Conservation (phyloP, 1,284 basidiomycete genomes). For the Coniophora puteana region DNA sequence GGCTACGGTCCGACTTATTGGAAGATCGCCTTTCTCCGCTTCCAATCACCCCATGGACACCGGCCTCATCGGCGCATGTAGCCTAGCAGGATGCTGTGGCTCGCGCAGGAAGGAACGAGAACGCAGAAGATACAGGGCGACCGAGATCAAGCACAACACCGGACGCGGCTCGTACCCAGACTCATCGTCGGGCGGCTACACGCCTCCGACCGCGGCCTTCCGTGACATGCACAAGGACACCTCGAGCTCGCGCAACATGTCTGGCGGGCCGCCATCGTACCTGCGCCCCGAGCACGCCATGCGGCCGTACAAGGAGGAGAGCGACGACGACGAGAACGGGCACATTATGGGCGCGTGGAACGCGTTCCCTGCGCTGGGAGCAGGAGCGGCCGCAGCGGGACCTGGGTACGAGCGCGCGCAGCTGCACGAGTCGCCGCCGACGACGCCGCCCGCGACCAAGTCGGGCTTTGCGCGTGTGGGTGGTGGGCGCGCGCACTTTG, state of each 20-base stretch:
- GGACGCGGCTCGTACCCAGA: no score
- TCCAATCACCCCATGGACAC: constrained; percentile 77
- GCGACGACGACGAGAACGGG: constrained; percentile 74
- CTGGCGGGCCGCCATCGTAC: constrained; percentile 69
- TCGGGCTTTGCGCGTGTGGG: constrained; percentile 77
- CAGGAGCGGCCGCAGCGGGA: no score
- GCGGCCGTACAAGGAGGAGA: constrained; percentile 73
- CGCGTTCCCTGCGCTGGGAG: constrained; percentile 62
- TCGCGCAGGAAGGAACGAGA: constrained; percentile 37
- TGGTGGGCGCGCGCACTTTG: constrained; percentile 74
- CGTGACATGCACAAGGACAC: constrained; percentile 21
- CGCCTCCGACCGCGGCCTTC: constrained; percentile 33
- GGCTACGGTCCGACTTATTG: constrained; percentile 75
- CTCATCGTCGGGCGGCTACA: constrained; percentile 44
- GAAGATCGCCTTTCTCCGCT: constrained; percentile 81
- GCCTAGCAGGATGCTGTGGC: constrained; percentile 72
- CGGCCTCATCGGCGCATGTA: constrained; percentile 81
- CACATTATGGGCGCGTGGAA: constrained; percentile 86
- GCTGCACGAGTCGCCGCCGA: constrained; percentile 20
- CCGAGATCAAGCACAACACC: constrained; percentile 21
- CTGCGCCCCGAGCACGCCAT: constrained; percentile 74
- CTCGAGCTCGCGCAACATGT: constrained; percentile 36
- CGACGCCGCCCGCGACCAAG: constrained; percentile 31
- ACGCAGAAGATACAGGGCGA: constrained; percentile 20
- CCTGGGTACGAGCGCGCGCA: constrained; percentile 34